Evolutionary conservation across 495 filamentous ascomycete genomes (phyloP), one percentile per base, ranked within the genome.

Genomic region (Aspergillus ostianus): DNA sequence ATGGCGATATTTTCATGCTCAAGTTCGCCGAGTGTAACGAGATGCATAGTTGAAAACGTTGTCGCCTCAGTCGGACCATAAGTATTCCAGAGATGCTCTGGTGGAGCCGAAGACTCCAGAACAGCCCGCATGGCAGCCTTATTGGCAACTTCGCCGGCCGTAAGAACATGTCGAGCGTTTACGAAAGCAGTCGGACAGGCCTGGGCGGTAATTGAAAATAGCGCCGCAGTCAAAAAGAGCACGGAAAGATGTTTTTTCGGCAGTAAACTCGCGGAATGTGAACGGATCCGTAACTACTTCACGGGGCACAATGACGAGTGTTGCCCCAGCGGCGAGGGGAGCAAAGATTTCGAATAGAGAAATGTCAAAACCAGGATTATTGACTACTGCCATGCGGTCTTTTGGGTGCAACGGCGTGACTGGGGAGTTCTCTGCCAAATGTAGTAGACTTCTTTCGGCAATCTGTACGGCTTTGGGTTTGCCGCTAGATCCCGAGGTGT

Each of bases 381-480:
- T 59, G 41, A 59, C 50, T 0, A 59, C 4, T 7, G 57, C 57
- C 41, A 59, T 45, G 8, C 36, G 49, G 18, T 59, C 57, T 15
- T 44, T 32, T 9, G 57, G 8, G 1, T 48, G n/a, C 6, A 49
- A n/a, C 4, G 45, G 51, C n/a, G 51, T 41, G 29, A 41, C 0
- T 17, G 26, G n/a, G 2, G 23, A 54, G 15, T 54, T 53, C 17
- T 21, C 30, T 20, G 18, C 45, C 12, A 59, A 19, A 54, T 59
- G 57, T 2, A 59, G 50, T 41, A 59, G 53, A 23, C 50, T 47
- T 21, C 44, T 47, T 45, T 59, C 57, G 17, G 51, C n/a, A 27
- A 59, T 53, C 51, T 59, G 57, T 10, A 59, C 57, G 4, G 57
- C 51, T 27, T 59, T 59, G 12, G 57, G 57, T 18, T 54, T 59